Base-by-base conservation (phyloP, 106 monocot species). In the Amphibolis antarctica region DNA sequence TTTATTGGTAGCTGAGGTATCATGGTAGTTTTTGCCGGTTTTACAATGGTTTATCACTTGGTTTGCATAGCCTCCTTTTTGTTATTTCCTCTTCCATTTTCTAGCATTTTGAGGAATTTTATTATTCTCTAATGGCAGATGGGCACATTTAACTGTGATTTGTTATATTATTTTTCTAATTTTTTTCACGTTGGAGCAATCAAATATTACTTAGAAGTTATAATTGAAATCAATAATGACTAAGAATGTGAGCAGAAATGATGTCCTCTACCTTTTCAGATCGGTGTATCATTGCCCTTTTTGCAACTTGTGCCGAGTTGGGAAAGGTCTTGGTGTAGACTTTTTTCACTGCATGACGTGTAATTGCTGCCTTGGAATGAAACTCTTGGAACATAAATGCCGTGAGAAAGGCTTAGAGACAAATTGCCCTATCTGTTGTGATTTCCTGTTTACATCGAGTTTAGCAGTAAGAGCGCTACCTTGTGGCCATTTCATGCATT, bases 341-440 rank as follows among this genome's bases (percentile, higher is more conserved):
- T 91, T 99, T 63, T 99, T 99, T 49, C 98, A 99, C 55, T 98
- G 85, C 78, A 98, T 98, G 96, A 98, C 68, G 42, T 98, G 96
- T 71, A 98, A 98, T 64, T 98, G 96, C 70, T 98, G 96, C 68
- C 68, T 98, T 46, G 96, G 89, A 53, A 98, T 90, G 90, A 98
- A 98, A 61, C 46, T 90, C 47, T 59, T 80, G 20, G 96, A 90
- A 51, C 96, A 98, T 48, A 90, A 87, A 55, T 98, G 96, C 65
- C 77, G 86, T 21, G 90, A 98, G 59, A 98, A 85, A 55, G 73
- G 84, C 12, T 72, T 98, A 1, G 96, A 98, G 67, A 73, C 87
- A 44, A 98, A 98, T 43, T 98, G 96, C 50, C 96, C 96, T 52
- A 98, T 98, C 60, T 98, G 96, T 63, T 98, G 90, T 70, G 96